Percentiles rank a stretch among this genome's conserved stretches.
Evolutionary conservation across 139 green algal genomes (phyloP).

Genomic region (Coelastrella sp.): DNA sequence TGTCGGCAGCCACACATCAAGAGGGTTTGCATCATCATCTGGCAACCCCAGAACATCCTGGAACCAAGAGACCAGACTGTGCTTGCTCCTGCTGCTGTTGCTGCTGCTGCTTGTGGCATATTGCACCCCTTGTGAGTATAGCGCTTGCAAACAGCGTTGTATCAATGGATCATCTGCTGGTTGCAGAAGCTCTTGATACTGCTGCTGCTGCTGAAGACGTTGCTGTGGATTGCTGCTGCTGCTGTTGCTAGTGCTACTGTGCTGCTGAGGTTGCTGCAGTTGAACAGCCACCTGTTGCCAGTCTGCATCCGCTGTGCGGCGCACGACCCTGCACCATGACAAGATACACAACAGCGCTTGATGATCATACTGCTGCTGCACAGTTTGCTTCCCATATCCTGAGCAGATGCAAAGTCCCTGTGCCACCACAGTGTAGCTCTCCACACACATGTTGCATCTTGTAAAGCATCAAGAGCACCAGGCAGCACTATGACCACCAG

Average conservation of each 20-base stretch:
- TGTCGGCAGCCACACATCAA: constrained; percentile 78
- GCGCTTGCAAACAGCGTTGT: constrained; percentile 54
- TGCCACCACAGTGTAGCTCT: no score
- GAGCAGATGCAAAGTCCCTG: no score
- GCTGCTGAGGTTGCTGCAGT: not conserved
- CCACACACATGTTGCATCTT: no score
- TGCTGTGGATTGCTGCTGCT: not conserved
- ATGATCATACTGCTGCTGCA: no score
- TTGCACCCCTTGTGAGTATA: not conserved
- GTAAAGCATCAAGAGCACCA: no score
- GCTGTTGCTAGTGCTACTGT: not conserved
- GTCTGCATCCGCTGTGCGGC: constrained; percentile 4
- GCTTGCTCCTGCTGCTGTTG: not conserved
- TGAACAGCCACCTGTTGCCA: constrained; percentile 58
- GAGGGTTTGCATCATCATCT: not conserved
- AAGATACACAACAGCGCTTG: not conserved
- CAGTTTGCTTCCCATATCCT: no score
- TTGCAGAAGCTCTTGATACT: constrained; percentile 60
- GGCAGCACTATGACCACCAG: no score
- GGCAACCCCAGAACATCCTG: constrained; percentile 1
- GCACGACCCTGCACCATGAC: constrained; percentile 42
- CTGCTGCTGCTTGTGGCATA: constrained; percentile 10
- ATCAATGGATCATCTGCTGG: constrained; percentile 74
- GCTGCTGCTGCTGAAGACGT: constrained; percentile 40
- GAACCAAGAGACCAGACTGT: constrained; percentile 2